A percentile compares a stretch with the other conserved stretches of the same genome.
These are phyloP conservation scores for Atkinsonella texensis DNA, from an alignment of 2,329 filamentous ascomycete species.

Conservation along the genomic window DNA sequence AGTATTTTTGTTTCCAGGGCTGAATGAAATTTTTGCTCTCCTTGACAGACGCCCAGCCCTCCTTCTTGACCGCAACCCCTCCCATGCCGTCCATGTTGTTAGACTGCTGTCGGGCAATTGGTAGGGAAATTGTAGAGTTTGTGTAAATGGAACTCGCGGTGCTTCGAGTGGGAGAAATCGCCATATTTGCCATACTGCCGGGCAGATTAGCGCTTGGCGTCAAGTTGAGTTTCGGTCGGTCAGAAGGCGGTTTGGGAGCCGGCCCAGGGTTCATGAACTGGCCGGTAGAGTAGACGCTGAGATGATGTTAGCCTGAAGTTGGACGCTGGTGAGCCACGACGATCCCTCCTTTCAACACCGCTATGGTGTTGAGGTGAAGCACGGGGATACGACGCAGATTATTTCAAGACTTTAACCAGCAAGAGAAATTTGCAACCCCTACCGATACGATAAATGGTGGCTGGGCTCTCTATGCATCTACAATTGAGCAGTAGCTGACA, in stretches of 20 bases:
- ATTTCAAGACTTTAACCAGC: neutral
- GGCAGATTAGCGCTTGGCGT: conserved; percentile 65
- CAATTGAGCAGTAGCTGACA: too few species aligned
- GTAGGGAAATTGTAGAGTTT: conserved; percentile 60
- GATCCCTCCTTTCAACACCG: neutral
- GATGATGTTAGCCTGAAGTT: conserved; percentile 5
- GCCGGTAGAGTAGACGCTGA: conserved; percentile 45
- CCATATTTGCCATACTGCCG: conserved; percentile 70
- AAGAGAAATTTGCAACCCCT: neutral
- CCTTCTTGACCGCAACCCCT: conserved; percentile 64
- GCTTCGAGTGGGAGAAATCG: conserved; percentile 57
- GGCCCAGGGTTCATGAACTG: conserved; percentile 96
- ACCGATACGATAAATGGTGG: neutral
- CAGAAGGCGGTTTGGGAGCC: conserved; percentile 77
- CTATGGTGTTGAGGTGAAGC: neutral
- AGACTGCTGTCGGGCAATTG: conserved; percentile 51
- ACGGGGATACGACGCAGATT: neutral
- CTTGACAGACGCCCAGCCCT: conserved; percentile 77
- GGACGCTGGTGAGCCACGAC: neutral
- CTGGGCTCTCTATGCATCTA: too few species aligned
- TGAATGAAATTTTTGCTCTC: conserved; percentile 80
- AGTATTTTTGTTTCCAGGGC: conserved; percentile 77
- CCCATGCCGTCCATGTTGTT: conserved; percentile 51
- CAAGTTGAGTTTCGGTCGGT: conserved; percentile 69
- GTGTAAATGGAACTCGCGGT: conserved; percentile 56